Base-by-base conservation (phyloP, 306 rosid species). In the Vicia sativa region DNA sequence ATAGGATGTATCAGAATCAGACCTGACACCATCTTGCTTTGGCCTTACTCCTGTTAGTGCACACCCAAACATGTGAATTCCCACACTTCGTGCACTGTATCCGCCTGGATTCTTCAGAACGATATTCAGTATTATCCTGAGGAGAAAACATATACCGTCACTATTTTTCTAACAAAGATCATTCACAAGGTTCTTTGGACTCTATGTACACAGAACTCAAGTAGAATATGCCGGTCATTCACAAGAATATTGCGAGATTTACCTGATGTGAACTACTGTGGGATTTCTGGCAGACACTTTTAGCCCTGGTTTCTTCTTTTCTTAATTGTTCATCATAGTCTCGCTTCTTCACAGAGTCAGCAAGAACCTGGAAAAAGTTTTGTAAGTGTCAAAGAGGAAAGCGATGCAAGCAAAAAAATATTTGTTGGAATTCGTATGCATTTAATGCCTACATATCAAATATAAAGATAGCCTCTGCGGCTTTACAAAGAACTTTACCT, bases 11-110 rank as follows among this genome's bases (percentile, higher is more conserved):
- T 66, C 55, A 31, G 74, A 77, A 49, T 35, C 87, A 60, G 52
- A 93, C 99, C 99, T 95, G 96, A 71, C 97, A 95, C 97, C 99
- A 95, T 84, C 99, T 95, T 54, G 99, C 96, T 77, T 90, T 95
- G 28, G 89, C 78, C 75, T 95, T 95, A 46, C 80, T 84, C 84
- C 99, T 82, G 77, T 82, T 90, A n/a, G 97, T 91, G 85, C 99
- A 95, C 23, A 95, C 90, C 99, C 99, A 95, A 77, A 95, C 81
- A 68, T 95, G 99, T 11, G 97, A 95, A 81, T 88, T 87, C 62
- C 99, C 85, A 70, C 99, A 95, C 77, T 95, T 95, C 2, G 97
- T 87, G 83, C 99, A 95, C 78, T 91, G 96, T 74, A 95, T 95
- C 14, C 92, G 92, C 54, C 99, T 84, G 0, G 99, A 95, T 74